A percentile compares a stretch with the other conserved stretches of the same genome.
phyloP scores from a whole-genome alignment of 768 basidiomycete genomes.

The Trichaptum fuscoviolaceum region DNA sequence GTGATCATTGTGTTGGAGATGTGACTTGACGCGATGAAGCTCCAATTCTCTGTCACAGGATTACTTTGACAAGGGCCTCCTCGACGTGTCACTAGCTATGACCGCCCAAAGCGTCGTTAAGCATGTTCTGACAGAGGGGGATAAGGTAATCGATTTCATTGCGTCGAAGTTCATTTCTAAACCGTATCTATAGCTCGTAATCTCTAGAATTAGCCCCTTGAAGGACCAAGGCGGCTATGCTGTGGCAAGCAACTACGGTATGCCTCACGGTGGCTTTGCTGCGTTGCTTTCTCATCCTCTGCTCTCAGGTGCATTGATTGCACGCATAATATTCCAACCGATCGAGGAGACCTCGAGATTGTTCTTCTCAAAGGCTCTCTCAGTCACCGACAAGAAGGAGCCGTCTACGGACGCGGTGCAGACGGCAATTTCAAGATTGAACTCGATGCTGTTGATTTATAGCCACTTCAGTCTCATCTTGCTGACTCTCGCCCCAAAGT shows the following conservation, averaged over 20 bases:
- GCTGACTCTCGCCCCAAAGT: conserved; percentile 68
- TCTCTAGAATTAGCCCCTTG: conserved; percentile 79
- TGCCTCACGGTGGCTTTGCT: conserved; percentile 16
- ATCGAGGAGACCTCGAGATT: conserved; percentile 90
- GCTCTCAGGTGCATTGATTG: conserved; percentile 76
- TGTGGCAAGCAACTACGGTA: conserved; percentile 93
- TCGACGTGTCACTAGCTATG: conserved; percentile 74
- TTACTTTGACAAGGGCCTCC: conserved; percentile 41
- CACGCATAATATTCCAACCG: conserved; percentile 91
- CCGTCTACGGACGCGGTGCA: conserved; percentile 11
- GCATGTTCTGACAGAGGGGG: conserved; percentile 93
- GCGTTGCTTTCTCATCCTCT: background rate
- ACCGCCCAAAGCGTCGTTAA: conserved; percentile 87
- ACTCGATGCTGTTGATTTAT: conserved; percentile 62
- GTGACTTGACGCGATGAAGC: background rate
- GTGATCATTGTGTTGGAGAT: conserved; percentile 6
- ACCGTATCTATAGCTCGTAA: background rate
- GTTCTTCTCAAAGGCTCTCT: conserved; percentile 73
- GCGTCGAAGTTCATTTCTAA: conserved; percentile 39
- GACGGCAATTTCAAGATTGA: conserved; percentile 45
- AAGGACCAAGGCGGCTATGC: conserved; percentile 94
- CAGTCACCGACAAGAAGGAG: conserved; percentile 16
- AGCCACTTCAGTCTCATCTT: conserved; percentile 62
- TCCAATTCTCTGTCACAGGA: background rate
- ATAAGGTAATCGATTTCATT: conserved; percentile 63